Conservation (phyloP, 805 yeast species). For the Schizosaccharomyces osmophilus region DNA sequence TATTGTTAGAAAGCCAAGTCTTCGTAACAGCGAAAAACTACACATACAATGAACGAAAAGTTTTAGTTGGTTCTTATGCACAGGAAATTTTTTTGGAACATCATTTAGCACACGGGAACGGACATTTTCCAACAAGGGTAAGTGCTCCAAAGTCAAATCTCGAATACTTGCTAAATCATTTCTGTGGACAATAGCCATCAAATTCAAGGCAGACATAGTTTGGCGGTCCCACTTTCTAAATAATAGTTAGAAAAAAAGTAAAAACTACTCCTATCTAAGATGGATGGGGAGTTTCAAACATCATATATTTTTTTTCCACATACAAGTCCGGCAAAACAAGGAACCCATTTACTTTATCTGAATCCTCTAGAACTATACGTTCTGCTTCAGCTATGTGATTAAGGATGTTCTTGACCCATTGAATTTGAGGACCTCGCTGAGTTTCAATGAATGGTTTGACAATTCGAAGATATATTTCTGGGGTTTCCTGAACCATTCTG, state of each 20-base stretch:
- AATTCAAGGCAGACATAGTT: slow-evolving; percentile 42
- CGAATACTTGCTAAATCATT: slow-evolving; percentile 48
- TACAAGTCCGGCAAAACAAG: slow-evolving; percentile 70
- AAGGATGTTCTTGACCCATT: slow-evolving; percentile 78
- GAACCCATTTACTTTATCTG: slow-evolving; percentile 30
- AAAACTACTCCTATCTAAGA: neutral
- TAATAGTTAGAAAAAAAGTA: neutral
- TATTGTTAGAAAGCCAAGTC: neutral
- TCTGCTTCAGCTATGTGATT: slow-evolving; percentile 68
- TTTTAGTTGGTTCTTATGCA: slow-evolving; percentile 35
- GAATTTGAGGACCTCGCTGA: slow-evolving; percentile 51
- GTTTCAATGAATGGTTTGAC: slow-evolving; percentile 57
- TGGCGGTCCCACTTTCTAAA: slow-evolving; percentile 63
- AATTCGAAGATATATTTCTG: slow-evolving; percentile 34
- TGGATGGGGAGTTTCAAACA: neutral
- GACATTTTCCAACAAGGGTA: slow-evolving; percentile 30
- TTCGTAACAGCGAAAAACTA: neutral
- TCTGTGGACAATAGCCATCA: slow-evolving; percentile 52
- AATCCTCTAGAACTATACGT: slow-evolving; percentile 43
- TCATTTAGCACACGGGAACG: slow-evolving; percentile 22
- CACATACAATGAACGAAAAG: slow-evolving; percentile 38
- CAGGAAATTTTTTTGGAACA: slow-evolving; percentile 19
- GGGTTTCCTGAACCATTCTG: slow-evolving; percentile 56
- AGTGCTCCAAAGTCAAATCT: slow-evolving; percentile 39
- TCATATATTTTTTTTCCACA: slow-evolving; percentile 2